Evolutionary conservation across 2,329 filamentous ascomycete genomes (phyloP), one percentile per base, ranked within the genome.

Genomic region (Xylariaceae sp.): DNA sequence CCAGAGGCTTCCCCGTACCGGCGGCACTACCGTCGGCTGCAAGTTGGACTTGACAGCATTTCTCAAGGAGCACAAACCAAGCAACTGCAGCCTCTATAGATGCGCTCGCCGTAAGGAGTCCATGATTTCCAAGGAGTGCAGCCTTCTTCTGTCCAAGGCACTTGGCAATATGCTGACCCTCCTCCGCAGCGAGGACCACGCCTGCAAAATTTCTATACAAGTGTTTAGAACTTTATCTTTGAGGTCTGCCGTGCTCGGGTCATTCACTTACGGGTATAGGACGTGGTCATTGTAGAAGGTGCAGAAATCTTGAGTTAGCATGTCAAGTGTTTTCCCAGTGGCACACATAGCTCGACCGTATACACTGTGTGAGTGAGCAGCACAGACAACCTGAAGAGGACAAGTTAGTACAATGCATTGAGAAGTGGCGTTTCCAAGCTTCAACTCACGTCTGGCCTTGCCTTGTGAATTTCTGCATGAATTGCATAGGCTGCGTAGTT

Each of bases 301-400:
- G 60, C 79, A 85, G 1, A 77, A 73, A 62, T 86, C 84, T 69
- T 86, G 84, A 0, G 82, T 83, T 45, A 82, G 79, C 65, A 81
- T 85, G 56, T 86, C 82, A 44, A 86, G 75, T 14, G 74, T 76
- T 59, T 77, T 77, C 6, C 83, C 83, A 37, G 85, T 76, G 0
- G 80, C 69, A 63, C 80, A 84, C 72, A 85, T 86, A 7, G 81
- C 77, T 48, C 83, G 81, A 3, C 84, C 84, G 63, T 85, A 79
- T 47, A 85, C 75, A 16, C 78, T 79, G 68, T 86, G 84, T 1
- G 79, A 80, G 67, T 87, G 84, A 0, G 82, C 82, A 2, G 83
- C 83, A 50, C 81, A 82, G 52, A n/a, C n/a, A n/a, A n/a, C n/a
- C n/a, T n/a, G n/a, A n/a, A n/a, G n/a, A n/a, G n/a, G n/a, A n/a